Percentiles rank a stretch among this genome's conserved stretches.
phyloP scores from a whole-genome alignment of 2,329 filamentous ascomycete species.

The Cadophora sp. region DNA sequence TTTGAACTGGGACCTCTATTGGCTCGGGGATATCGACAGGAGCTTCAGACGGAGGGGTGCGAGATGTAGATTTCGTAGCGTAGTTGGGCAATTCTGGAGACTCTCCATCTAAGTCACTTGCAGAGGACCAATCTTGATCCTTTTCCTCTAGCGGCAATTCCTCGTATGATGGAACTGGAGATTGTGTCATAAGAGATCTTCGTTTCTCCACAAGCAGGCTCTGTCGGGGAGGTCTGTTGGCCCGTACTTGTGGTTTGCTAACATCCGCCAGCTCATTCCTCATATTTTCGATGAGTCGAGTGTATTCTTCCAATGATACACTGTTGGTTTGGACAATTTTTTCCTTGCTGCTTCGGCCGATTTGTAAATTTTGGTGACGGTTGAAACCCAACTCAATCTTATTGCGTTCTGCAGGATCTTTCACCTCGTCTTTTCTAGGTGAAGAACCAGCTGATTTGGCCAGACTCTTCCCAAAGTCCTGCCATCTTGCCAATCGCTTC shows the following conservation, averaged over 20 bases:
- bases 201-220: slow-evolving; percentile 24
- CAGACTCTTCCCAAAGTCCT: slow-evolving; percentile 61
- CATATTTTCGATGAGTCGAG: slow-evolving; percentile 41
- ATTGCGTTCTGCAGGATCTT: slow-evolving; percentile 14
- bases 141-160: slow-evolving; percentile 2
- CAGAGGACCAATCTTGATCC: slow-evolving; percentile 40
- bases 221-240: slow-evolving; percentile 19
- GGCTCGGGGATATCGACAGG: not conserved
- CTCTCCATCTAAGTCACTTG: slow-evolving; percentile 34
- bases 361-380: slow-evolving; percentile 56
- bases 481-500: slow-evolving; percentile 75
- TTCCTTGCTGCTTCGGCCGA: slow-evolving; percentile 47
- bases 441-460: slow-evolving; percentile 27
- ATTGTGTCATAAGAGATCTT: slow-evolving; percentile 14
- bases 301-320: slow-evolving; percentile 41
- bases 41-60: slow-evolving; percentile 34
- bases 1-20: not conserved
- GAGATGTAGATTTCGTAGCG: slow-evolving; percentile 35
- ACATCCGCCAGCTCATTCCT: slow-evolving; percentile 41
- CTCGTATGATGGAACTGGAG: slow-evolving; percentile 10
- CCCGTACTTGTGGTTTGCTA: slow-evolving; percentile 34
- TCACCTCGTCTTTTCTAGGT: slow-evolving; percentile 39
- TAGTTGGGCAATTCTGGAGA: slow-evolving; percentile 29
- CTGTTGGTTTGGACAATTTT: slow-evolving; percentile 30
- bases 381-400: slow-evolving; percentile 61